Evolutionary conservation across 257 asterid species (phyloP).

Genomic region (Petunia axillaris): DNA sequence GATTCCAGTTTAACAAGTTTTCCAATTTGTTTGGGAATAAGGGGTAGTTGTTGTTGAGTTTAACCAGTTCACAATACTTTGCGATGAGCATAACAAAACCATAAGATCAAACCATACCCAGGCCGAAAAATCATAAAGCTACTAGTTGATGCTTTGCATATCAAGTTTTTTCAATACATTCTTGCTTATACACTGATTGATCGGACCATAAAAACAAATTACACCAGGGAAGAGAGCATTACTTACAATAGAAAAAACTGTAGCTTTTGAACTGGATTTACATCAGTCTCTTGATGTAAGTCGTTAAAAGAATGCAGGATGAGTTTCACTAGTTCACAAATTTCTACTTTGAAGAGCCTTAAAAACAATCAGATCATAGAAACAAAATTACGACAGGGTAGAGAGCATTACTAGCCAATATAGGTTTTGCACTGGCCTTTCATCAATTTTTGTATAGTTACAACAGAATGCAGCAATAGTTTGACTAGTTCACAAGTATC

Average conservation of each 20-base stretch:
- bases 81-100: neutral
- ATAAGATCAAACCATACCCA: neutral
- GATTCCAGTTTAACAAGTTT: neutral
- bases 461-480: conserved; percentile 7
- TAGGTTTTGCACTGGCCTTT: conserved; percentile 11
- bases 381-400: neutral
- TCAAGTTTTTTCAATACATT: neutral
- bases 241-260: neutral
- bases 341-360: conserved; percentile 5
- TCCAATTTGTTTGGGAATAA: neutral
- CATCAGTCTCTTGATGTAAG: neutral
- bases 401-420: neutral
- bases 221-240: conserved; percentile 7
- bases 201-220: neutral
- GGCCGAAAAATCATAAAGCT: neutral
- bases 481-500: neutral
- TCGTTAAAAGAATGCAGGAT: neutral
- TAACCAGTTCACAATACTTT: neutral
- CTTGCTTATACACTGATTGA: neutral
- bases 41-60: too few species aligned
- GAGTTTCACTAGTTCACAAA: neutral
- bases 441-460: neutral
- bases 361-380: neutral
- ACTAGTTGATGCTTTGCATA: neutral
- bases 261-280: neutral